Conservation (phyloP, 208 protist species). For the Trypanosoma congolense region DNA sequence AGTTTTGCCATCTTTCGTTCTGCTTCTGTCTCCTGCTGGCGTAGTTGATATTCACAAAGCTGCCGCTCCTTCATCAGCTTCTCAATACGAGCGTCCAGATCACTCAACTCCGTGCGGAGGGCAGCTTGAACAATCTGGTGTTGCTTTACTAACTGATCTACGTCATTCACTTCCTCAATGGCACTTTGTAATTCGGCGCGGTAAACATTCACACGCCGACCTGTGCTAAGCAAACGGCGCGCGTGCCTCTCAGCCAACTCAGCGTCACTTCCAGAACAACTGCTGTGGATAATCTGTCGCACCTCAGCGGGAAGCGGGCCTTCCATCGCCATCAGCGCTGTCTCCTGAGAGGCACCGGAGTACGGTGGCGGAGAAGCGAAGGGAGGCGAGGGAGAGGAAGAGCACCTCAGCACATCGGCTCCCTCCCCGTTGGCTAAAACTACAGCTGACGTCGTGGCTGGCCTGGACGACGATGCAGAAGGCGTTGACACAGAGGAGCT, state of each 20-base stretch:
- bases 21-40: slow-evolving; percentile 27
- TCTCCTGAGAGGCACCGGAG: background rate
- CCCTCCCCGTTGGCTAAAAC: background rate
- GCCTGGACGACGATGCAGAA: background rate
- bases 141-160: slow-evolving; percentile 40
- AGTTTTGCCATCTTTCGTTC: slow-evolving; percentile 40
- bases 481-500: background rate
- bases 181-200: slow-evolving; percentile 71
- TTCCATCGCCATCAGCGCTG: slow-evolving; percentile 24
- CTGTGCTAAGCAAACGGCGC: slow-evolving; percentile 72
- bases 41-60: slow-evolving; percentile 62
- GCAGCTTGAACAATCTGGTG: slow-evolving; percentile 38
- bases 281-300: slow-evolving; percentile 52
- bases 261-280: slow-evolving; percentile 26
- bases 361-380: background rate
- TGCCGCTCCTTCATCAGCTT: slow-evolving; percentile 51
- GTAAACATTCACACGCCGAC: slow-evolving; percentile 70
- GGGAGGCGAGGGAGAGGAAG: background rate
- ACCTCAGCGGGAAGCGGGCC: slow-evolving; percentile 72
- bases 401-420: background rate
- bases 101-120: slow-evolving; percentile 42
- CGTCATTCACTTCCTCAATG: slow-evolving; percentile 54
- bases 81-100: slow-evolving; percentile 59
- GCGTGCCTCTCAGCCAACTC: slow-evolving; percentile 73
- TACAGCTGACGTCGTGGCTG: background rate